Conservation (phyloP, 768 basidiomycete species). For the Psilocybe cyanescens region DNA sequence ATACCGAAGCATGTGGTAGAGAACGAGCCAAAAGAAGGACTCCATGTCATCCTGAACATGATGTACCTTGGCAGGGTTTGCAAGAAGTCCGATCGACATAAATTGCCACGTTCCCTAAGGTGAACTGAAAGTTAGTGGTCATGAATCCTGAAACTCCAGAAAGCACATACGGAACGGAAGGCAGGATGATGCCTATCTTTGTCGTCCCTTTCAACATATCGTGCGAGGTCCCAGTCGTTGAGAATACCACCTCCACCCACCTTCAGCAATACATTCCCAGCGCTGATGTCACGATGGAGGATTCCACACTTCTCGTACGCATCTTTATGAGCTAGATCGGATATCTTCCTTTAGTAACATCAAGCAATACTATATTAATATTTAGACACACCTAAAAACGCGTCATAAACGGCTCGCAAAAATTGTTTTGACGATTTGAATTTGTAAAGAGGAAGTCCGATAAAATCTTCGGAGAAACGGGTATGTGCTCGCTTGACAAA, state of each 20-base stretch:
- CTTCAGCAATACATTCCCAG: constrained; percentile 24
- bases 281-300: constrained; percentile 33
- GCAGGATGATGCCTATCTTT: background rate
- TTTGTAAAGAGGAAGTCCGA: constrained; percentile 14
- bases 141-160: background rate
- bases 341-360: too few species aligned
- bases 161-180: constrained; percentile 16
- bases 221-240: constrained; percentile 29
- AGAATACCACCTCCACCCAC: constrained; percentile 21
- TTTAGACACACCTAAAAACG: constrained; percentile 22
- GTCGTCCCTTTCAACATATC: background rate
- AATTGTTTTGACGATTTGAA: constrained; percentile 22
- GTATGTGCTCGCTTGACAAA: constrained; percentile 22
- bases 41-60: constrained; percentile 32
- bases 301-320: constrained; percentile 18
- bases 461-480: constrained; percentile 23
- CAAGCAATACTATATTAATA: background rate
- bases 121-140: background rate
- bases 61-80: constrained; percentile 19
- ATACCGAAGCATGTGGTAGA: constrained; percentile 7
- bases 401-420: constrained; percentile 23
- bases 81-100: constrained; percentile 28
- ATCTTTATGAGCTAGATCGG: constrained; percentile 20
- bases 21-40: constrained; percentile 26
- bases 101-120: constrained; percentile 36